These are phyloP conservation scores for Calamus simplicifolius DNA, from an alignment of 176 grass and related monocot genomes.

Conservation along the genomic window DNA sequence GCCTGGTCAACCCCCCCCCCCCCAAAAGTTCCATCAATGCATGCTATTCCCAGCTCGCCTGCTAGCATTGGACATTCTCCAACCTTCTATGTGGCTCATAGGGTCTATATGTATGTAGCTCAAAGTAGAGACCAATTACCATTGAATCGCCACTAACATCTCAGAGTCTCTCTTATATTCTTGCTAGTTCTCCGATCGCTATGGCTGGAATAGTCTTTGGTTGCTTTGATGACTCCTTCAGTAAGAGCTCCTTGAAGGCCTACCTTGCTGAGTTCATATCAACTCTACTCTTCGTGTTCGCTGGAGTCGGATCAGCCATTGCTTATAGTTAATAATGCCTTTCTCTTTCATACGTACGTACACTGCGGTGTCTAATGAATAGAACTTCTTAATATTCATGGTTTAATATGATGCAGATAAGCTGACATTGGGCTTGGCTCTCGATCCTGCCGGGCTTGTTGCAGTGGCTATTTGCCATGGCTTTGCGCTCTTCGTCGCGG, in stretches of 20 bases:
- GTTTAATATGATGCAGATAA: conserved; percentile 30
- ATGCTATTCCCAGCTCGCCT: background rate
- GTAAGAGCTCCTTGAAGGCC: conserved; percentile 43
- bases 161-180: background rate
- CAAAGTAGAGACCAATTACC: too few relatives aligned
- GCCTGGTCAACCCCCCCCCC: too few relatives aligned
- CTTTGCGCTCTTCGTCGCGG: conserved; percentile 61
- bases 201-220: conserved; percentile 42
- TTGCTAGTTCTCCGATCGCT: background rate
- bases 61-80: conserved; percentile 1
- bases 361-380: background rate
- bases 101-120: too few relatives aligned
- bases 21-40: background rate
- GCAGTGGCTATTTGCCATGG: conserved; percentile 60
- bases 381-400: conserved; percentile 1
- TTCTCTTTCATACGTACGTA: background rate
- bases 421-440: conserved; percentile 29
- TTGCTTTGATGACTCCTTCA: conserved; percentile 61
- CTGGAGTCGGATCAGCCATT: conserved; percentile 72
- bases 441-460: conserved; percentile 54
- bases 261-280: conserved; percentile 79
- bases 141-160: background rate
- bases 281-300: conserved; percentile 67
- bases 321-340: conserved; percentile 48
- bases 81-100: too few relatives aligned